A percentile compares a stretch with the other conserved stretches of the same genome.
These are phyloP conservation scores for Neonectria sp. DNA, from an alignment of 2,329 filamentous ascomycete genomes.

Conservation along the genomic window DNA sequence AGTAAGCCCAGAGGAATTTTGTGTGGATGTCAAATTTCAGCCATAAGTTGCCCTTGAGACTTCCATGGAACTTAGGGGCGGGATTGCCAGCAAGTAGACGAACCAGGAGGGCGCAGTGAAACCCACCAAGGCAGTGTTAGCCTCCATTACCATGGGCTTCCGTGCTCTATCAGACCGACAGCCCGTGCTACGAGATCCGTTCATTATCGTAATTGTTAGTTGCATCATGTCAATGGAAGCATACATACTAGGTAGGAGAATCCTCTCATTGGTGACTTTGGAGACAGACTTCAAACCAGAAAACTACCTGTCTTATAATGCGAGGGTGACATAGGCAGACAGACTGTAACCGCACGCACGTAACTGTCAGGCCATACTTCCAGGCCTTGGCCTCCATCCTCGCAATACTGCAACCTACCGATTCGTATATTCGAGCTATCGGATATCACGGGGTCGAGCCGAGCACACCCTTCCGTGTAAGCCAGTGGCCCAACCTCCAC, in stretches of 20 bases:
- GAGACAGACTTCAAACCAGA: neutral
- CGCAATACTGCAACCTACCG: neutral
- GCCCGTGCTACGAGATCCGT: too few relatives aligned
- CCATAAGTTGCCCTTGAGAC: too few relatives aligned
- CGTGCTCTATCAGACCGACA: neutral
- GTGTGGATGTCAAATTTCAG: too few relatives aligned
- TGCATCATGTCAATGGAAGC: neutral
- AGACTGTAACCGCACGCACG: slow-evolving; percentile 3
- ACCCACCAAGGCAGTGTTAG: too few relatives aligned
- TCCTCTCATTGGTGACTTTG: neutral
- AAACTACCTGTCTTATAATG: neutral
- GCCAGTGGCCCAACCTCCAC: slow-evolving; percentile 1
- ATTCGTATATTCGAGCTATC: slow-evolving; percentile 2
- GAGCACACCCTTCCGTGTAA: slow-evolving; percentile 17
- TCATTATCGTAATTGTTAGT: neutral
- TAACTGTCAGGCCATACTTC: slow-evolving; percentile 24
- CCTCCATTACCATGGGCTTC: too few relatives aligned
- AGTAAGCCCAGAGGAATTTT: too few relatives aligned
- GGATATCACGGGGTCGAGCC: slow-evolving; percentile 13
- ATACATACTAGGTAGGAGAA: neutral
- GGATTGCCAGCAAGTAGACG: too few relatives aligned
- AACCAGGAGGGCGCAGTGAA: too few relatives aligned
- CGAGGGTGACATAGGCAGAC: neutral
- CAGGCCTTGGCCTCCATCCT: slow-evolving; percentile 8
- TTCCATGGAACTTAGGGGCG: too few relatives aligned